Evolutionary conservation across 495 filamentous ascomycete genomes (phyloP).

Genomic region (Penicillium cosmopolitanum): DNA sequence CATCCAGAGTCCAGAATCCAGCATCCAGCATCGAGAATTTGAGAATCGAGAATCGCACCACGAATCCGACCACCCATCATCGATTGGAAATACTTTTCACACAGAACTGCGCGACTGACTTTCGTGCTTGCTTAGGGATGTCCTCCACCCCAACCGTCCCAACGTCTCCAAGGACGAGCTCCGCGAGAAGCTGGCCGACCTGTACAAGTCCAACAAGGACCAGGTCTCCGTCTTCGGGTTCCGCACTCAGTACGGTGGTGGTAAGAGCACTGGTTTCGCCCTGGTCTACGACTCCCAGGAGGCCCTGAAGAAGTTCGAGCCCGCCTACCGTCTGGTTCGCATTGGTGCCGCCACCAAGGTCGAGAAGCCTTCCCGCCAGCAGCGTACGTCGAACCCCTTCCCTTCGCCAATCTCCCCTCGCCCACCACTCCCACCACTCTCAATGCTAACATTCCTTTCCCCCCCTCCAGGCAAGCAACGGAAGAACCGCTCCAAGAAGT

Average conservation of each 20-base stretch:
- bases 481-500: slow-evolving; percentile 99
- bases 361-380: slow-evolving; percentile 95
- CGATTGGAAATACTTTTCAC: background rate
- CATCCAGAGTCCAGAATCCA: background rate
- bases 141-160: slow-evolving; percentile 97
- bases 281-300: slow-evolving; percentile 97
- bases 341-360: slow-evolving; percentile 88
- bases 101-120: slow-evolving; percentile 26
- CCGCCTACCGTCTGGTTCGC: slow-evolving; percentile 92
- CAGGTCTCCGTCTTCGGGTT: slow-evolving; percentile 97
- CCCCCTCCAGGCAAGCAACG: slow-evolving; percentile 90
- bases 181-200: slow-evolving; percentile 86
- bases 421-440: background rate
- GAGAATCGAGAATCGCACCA: background rate
- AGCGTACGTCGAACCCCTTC: slow-evolving; percentile 73
- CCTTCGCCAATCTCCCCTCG: background rate
- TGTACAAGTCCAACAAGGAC: slow-evolving; percentile 98
- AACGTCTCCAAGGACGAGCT: slow-evolving; percentile 99
- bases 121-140: slow-evolving; percentile 67
- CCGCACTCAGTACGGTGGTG: slow-evolving; percentile 97
- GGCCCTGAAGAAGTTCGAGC: slow-evolving; percentile 99
- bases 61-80: slow-evolving; percentile 1
- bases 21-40: background rate
- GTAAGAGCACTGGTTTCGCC: slow-evolving; percentile 98
- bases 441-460: slow-evolving; percentile 10